Conservation (phyloP, 495 filamentous ascomycete genomes). For the Tuber melanosporum region DNA sequence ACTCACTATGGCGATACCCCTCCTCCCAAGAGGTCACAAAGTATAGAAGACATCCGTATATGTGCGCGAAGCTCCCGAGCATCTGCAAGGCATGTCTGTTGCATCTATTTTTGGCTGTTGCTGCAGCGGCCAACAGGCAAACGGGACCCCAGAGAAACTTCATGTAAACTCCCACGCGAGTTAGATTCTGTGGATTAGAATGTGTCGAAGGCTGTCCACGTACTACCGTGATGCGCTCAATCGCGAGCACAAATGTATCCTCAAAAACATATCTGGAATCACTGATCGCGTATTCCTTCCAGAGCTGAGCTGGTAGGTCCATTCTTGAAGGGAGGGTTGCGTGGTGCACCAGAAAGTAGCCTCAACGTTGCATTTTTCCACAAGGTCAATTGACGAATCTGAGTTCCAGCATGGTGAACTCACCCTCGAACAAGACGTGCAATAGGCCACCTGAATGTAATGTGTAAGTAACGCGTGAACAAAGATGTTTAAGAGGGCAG, state of each 20-base stretch:
- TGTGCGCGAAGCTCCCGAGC: conserved; percentile 63
- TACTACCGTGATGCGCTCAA: conserved; percentile 78
- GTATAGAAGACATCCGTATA: conserved; percentile 82
- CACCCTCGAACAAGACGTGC: conserved; percentile 39
- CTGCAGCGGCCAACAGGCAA: conserved; percentile 59
- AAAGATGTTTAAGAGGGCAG: not conserved
- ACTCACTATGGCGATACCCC: conserved; percentile 28
- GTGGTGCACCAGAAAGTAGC: conserved; percentile 34
- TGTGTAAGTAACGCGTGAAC: not conserved
- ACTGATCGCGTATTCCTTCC: conserved; percentile 38
- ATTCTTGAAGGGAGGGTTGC: conserved; percentile 17
- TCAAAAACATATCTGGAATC: conserved; percentile 52
- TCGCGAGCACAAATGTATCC: conserved; percentile 73
- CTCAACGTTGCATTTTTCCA: conserved; percentile 10
- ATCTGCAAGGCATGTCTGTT: conserved; percentile 66
- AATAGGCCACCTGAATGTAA: conserved; percentile 28
- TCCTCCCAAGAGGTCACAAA: conserved; percentile 74
- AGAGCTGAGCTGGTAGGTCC: conserved; percentile 32
- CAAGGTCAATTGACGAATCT: not conserved
- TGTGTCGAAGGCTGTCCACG: conserved; percentile 31
- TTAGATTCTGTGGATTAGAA: conserved; percentile 16
- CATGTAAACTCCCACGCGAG: conserved; percentile 12
- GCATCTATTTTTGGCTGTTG: conserved; percentile 55
- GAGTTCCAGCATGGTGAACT: not conserved
- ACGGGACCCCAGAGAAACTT: conserved; percentile 72